Conservation (phyloP, 805 yeast species). For the Saccharomycopsis amapae region DNA sequence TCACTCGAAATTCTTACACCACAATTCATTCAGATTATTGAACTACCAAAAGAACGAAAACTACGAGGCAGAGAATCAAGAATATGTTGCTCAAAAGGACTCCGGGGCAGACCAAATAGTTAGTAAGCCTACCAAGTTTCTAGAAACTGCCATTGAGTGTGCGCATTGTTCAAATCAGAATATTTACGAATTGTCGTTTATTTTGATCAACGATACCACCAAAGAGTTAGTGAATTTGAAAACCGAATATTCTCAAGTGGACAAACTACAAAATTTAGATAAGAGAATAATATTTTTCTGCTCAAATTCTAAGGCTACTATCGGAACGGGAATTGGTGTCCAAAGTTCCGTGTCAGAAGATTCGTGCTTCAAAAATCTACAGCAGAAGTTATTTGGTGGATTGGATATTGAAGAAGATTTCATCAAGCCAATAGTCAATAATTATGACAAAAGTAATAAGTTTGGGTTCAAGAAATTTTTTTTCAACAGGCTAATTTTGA, state of each 20-base stretch:
- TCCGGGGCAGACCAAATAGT: not conserved
- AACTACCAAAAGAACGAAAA: slow-evolving; percentile 14
- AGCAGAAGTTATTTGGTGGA: slow-evolving; percentile 12
- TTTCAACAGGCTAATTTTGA: slow-evolving; percentile 12
- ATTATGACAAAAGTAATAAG: slow-evolving; percentile 8
- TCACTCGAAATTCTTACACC: slow-evolving; percentile 17
- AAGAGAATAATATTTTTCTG: slow-evolving; percentile 19
- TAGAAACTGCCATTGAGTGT: slow-evolving; percentile 9
- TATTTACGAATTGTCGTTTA: slow-evolving; percentile 10
- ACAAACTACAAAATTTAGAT: slow-evolving; percentile 10
- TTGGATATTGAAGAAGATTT: slow-evolving; percentile 21
- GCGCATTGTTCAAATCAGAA: slow-evolving; percentile 5
- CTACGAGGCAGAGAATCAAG: not conserved
- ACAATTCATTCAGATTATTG: slow-evolving; percentile 13
- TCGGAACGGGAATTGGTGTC: not conserved
- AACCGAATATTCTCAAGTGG: slow-evolving; percentile 10
- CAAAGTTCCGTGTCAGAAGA: not conserved
- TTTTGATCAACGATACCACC: slow-evolving; percentile 11
- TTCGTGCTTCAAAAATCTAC: slow-evolving; percentile 10
- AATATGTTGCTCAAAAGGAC: not conserved
- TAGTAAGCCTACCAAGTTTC: not conserved
- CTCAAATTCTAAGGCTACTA: not conserved
- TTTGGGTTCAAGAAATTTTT: slow-evolving; percentile 18
- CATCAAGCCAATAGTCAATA: slow-evolving; percentile 14
- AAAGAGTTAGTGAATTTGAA: slow-evolving; percentile 20